Conservation (phyloP, 2,329 filamentous ascomycete genomes). For the Fusarium camptoceras region DNA sequence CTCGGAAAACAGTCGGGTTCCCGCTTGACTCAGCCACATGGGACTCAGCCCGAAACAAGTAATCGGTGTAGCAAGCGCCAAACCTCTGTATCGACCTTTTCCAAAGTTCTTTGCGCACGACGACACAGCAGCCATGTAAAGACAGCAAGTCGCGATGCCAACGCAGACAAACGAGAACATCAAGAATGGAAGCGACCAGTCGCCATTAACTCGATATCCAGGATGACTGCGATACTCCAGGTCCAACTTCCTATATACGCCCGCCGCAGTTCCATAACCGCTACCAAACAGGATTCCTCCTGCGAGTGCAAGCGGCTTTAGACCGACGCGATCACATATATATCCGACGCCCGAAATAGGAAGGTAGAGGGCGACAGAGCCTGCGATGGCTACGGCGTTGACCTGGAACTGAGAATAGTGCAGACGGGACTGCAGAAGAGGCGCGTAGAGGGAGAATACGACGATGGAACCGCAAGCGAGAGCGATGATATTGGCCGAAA, state of each 20-base stretch:
- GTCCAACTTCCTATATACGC: conserved; percentile 71
- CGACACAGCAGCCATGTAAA: conserved; percentile 92
- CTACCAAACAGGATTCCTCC: conserved; percentile 79
- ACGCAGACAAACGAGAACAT: conserved; percentile 84
- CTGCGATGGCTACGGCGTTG: conserved; percentile 88
- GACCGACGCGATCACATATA: conserved; percentile 88
- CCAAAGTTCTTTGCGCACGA: conserved; percentile 99
- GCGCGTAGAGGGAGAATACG: conserved; percentile 93
- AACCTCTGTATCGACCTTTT: conserved; percentile 83
- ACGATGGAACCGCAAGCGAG: conserved; percentile 92
- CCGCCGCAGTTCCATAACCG: conserved; percentile 87
- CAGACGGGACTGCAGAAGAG: conserved; percentile 85
- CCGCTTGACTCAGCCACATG: conserved; percentile 95
- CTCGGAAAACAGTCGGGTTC: conserved; percentile 81
- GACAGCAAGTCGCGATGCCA: conserved; percentile 84
- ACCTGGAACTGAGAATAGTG: conserved; percentile 93
- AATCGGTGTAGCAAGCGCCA: conserved; percentile 91
- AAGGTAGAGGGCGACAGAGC: conserved; percentile 89
- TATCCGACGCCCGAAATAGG: conserved; percentile 92
- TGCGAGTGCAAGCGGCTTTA: conserved; percentile 78
- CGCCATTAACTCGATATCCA: conserved; percentile 57
- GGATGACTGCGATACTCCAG: conserved; percentile 58
- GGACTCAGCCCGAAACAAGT: conserved; percentile 93
- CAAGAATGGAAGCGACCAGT: conserved; percentile 84
- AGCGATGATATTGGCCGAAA: conserved; percentile 65